A percentile compares a stretch with the other conserved stretches of the same genome.
Evolutionary conservation across 2,329 filamentous ascomycete species (phyloP).

Genomic region (Cadophora luteo-olivacea): DNA sequence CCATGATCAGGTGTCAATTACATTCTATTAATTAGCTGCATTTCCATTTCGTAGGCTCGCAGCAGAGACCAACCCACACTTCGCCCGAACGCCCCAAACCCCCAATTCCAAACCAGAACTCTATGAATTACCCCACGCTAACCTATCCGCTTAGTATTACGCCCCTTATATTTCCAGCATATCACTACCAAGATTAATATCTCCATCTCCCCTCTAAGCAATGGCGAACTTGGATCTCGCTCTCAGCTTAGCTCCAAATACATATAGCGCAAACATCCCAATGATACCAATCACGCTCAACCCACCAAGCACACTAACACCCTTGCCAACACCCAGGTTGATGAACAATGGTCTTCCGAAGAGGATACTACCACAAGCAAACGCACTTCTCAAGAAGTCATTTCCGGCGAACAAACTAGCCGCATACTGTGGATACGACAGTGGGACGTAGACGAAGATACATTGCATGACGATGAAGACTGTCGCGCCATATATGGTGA

Average conservation of each 20-base stretch:
- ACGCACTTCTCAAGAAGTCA: constrained; percentile 62
- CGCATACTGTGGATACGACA: constrained; percentile 62
- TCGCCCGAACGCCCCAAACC: neutral
- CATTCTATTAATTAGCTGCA: neutral
- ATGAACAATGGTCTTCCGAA: constrained; percentile 65
- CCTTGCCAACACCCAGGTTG: constrained; percentile 65
- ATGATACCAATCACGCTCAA: constrained; percentile 59
- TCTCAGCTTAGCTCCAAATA: constrained; percentile 38
- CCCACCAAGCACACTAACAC: constrained; percentile 62
- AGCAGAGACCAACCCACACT: too few relatives aligned
- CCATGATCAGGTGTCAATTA: neutral
- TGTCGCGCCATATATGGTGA: constrained; percentile 58
- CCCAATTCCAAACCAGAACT: neutral
- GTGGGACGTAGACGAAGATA: constrained; percentile 65
- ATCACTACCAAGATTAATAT: neutral
- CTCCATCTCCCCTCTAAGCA: neutral
- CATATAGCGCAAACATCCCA: constrained; percentile 51
- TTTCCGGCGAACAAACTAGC: constrained; percentile 66
- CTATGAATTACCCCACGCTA: neutral
- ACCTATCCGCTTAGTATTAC: neutral
- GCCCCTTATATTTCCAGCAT: neutral
- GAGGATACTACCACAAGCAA: constrained; percentile 65
- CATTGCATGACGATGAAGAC: constrained; percentile 64
- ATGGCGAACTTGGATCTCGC: constrained; percentile 42
- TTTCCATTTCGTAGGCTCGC: too few relatives aligned